Base-by-base conservation (phyloP, 306 rosid genomes). In the Ormosia semicastrata region DNA sequence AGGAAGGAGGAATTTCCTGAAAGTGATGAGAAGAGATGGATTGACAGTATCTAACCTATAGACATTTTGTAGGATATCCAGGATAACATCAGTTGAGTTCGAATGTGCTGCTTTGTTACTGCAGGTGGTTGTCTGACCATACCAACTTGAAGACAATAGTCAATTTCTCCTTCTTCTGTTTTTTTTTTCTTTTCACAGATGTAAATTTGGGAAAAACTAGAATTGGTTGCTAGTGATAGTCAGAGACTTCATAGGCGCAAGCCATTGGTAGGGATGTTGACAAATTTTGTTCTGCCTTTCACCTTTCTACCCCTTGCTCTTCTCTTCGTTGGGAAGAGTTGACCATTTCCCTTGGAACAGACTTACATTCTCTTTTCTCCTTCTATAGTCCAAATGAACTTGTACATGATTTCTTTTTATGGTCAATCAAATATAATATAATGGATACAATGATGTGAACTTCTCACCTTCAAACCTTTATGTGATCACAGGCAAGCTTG, bases 181-280 rank as follows among this genome's bases (percentile, higher is more conserved):
- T 6, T 7, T 41, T 1, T 17, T 43, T 50, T 9, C 2, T 24
- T 10, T 83, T 49, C 40, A 13, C 14, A 34, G 52, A 12, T 63
- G 80, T 56, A 66, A 13, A 80, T 52, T 63, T 54, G 71, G 79
- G 81, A 68, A 54, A 73, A 84, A 44, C 71, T 77, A 63, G 73
- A 76, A 66, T 72, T 66, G 71, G 83, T 41, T 76, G 73, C 73
- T 18, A 33, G 57, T 50, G 49, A n/a, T 72, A 73, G 82, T 49
- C 4, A 68, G 2, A 65, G 76, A 56, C 76, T 60, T 40, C 2
- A 29, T 60, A 67, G 73, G 70, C 54, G 10, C 60, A 81, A 76
- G 66, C 52, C 74, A 37, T 57, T 73, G 56, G 82, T 64, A 73
- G 34, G 57, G 36, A 36, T 44, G n/a, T 69, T 64, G 1, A 65